Percentiles rank a stretch among this genome's conserved stretches.
phyloP scores from a whole-genome alignment of 1,284 basidiomycete genomes.

The Pseudozyma tsukubaensis region DNA sequence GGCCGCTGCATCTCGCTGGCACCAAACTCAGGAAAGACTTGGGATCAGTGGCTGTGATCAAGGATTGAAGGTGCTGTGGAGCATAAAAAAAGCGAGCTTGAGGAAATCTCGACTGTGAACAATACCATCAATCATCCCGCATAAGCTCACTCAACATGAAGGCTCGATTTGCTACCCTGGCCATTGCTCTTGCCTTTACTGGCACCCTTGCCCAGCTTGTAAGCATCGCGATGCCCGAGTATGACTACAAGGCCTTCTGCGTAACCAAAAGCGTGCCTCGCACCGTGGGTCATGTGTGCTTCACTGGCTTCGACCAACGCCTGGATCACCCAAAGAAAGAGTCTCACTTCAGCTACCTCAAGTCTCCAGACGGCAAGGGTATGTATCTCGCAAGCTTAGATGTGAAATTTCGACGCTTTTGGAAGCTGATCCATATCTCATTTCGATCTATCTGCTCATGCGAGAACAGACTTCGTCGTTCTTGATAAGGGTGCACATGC shows the following conservation, averaged over 20 bases:
- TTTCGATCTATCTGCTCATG: neutral
- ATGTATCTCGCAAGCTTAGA: neutral
- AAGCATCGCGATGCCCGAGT: neutral
- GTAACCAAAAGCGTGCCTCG: neutral
- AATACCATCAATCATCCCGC: no score
- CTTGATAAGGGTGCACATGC: neutral
- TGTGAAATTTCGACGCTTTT: neutral
- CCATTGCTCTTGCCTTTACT: no score
- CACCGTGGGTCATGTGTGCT: neutral
- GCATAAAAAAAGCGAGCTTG: no score
- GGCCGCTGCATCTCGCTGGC: no score
- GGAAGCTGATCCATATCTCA: neutral
- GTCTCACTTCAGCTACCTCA: conserved; percentile 4
- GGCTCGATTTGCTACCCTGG: no score
- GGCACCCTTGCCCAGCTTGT: no score
- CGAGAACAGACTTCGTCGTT: conserved; percentile 1
- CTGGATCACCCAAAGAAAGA: neutral
- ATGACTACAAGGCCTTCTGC: neutral
- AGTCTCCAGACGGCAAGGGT: conserved; percentile 1
- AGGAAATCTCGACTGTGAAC: no score
- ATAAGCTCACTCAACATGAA: no score
- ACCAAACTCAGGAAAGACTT: no score
- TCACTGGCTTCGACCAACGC: neutral
- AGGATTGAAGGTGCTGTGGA: no score
- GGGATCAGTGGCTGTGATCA: no score